These are phyloP conservation scores for Hylodesmum podocarpum DNA, from an alignment of 306 rosid species.

Conservation along the genomic window DNA sequence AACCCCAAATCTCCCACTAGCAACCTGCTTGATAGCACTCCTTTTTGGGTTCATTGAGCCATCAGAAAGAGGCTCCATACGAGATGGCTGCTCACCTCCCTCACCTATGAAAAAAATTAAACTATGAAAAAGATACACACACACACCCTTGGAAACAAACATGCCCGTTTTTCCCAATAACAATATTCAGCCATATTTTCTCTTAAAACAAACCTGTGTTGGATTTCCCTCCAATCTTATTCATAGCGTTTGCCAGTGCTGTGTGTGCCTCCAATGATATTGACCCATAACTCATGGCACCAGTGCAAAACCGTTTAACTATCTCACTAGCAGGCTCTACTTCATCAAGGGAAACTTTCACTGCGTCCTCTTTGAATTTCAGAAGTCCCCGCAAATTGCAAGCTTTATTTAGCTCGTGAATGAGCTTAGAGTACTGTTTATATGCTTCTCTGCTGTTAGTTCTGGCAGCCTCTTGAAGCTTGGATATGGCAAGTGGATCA, in stretches of 20 bases:
- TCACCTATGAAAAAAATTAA: not conserved
- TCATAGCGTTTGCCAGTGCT: constrained; percentile 4
- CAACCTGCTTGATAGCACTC: constrained; percentile 5
- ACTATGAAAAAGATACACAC: constrained; percentile 6
- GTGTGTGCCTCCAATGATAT: constrained; percentile 4
- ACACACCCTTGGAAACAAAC: not conserved
- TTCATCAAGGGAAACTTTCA: not conserved
- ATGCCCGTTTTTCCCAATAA: not conserved
- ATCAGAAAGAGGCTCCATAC: constrained; percentile 11
- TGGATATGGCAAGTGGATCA: constrained; percentile 8
- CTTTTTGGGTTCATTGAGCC: not conserved
- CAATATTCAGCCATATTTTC: not conserved
- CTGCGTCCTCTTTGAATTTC: not conserved
- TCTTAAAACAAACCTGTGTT: constrained; percentile 4
- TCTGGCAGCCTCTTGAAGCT: constrained; percentile 3
- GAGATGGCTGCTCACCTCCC: constrained; percentile 17
- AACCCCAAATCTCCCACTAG: constrained; percentile 11
- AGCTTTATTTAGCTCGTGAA: not conserved
- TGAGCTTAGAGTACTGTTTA: not conserved
- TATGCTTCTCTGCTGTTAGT: not conserved
- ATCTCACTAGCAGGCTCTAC: constrained; percentile 2
- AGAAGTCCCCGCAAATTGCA: constrained; percentile 12
- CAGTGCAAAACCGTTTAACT: constrained; percentile 5
- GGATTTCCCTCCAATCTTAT: constrained; percentile 6
- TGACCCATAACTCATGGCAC: constrained; percentile 8